Conservation (phyloP, 768 basidiomycete species). For the Suillus bovinus region DNA sequence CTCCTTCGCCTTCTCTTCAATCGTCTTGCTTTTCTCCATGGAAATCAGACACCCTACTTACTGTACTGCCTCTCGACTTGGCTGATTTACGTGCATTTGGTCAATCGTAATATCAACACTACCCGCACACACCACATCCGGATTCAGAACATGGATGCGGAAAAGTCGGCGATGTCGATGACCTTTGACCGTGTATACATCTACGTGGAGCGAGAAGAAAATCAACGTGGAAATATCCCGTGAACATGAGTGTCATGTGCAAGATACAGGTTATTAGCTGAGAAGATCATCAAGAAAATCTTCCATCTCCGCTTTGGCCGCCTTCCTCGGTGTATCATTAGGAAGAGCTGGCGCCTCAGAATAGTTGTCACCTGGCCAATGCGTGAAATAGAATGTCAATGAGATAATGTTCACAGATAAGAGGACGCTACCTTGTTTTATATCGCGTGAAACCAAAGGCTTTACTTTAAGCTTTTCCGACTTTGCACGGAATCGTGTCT, state of each 20-base stretch:
- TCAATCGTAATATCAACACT: not conserved
- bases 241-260: not conserved
- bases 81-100: not conserved
- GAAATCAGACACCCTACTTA: not conserved
- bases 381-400: not conserved
- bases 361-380: slow-evolving; percentile 29
- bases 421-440: slow-evolving; percentile 38
- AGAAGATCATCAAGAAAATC: slow-evolving; percentile 72
- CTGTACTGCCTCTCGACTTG: not conserved
- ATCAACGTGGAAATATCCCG: not conserved
- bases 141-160: not conserved
- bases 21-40: not conserved
- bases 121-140: not conserved
- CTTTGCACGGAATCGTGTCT: slow-evolving; percentile 57
- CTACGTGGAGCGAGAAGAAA: not conserved
- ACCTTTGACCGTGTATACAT: no score
- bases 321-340: slow-evolving; percentile 35
- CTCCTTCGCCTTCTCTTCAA: not conserved
- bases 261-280: slow-evolving; percentile 25
- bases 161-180: not conserved
- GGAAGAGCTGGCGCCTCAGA: slow-evolving; percentile 59
- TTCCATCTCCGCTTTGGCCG: slow-evolving; percentile 61
- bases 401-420: not conserved
- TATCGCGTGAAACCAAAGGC: slow-evolving; percentile 34
- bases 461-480: slow-evolving; percentile 45